A percentile compares a stretch with the other conserved stretches of the same genome.
These are phyloP conservation scores for Paxillus involutus DNA, from an alignment of 768 basidiomycete species.

Conservation along the genomic window DNA sequence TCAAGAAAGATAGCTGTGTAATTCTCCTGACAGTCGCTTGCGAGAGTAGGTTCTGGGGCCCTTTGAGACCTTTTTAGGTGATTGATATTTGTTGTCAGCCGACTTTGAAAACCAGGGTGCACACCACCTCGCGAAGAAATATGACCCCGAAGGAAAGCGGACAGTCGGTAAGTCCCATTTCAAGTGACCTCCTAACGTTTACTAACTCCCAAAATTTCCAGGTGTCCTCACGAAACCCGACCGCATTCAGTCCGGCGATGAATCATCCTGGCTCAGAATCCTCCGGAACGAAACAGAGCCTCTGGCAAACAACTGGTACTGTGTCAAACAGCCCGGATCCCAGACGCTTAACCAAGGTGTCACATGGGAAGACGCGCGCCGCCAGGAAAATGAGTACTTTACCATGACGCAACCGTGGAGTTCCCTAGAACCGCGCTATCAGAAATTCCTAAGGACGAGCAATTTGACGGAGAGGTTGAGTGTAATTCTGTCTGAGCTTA, in stretches of 20 bases:
- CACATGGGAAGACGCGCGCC: slow-evolving; percentile 60
- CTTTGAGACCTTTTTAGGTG: too few species aligned
- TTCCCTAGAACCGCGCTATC: slow-evolving; percentile 47
- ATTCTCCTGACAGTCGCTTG: slow-evolving; percentile 52
- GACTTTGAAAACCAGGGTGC: slow-evolving; percentile 76
- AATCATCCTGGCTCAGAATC: slow-evolving; percentile 50
- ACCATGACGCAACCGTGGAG: slow-evolving; percentile 52
- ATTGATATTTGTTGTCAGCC: slow-evolving; percentile 35
- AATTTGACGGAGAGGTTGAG: slow-evolving; percentile 61
- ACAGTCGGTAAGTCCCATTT: slow-evolving; percentile 54
- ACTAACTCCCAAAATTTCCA: slow-evolving; percentile 15
- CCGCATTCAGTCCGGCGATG: slow-evolving; percentile 35
- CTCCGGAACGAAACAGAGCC: slow-evolving; percentile 51
- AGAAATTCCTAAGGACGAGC: slow-evolving; percentile 53
- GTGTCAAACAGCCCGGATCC: slow-evolving; percentile 41
- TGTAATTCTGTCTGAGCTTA: slow-evolving; percentile 58
- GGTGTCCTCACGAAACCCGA: slow-evolving; percentile 72
- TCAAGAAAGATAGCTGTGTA: slow-evolving; percentile 59
- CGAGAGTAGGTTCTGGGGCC: too few species aligned
- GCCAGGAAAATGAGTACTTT: slow-evolving; percentile 59
- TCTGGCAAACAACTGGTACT: slow-evolving; percentile 32
- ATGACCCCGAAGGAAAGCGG: slow-evolving; percentile 56
- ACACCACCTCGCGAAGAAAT: slow-evolving; percentile 50
- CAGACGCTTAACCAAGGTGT: slow-evolving; percentile 21
- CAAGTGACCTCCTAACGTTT: not conserved